Base-by-base conservation (phyloP, 2,329 filamentous ascomycete genomes). In the Microthyrium microscopicum region DNA sequence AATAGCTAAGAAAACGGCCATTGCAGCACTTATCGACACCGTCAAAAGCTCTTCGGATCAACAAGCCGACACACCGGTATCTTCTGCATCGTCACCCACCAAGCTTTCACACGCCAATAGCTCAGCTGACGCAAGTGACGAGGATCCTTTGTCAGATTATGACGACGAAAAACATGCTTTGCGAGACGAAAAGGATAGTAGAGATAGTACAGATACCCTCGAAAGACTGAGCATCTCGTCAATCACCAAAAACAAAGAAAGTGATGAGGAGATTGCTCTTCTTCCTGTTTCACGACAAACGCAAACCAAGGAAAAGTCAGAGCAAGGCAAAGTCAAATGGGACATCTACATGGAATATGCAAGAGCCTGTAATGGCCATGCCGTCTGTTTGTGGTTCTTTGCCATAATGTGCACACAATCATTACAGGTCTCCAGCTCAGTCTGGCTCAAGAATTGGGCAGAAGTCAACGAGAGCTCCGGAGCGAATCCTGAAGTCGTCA, bases 291-390 rank as follows among this genome's bases (percentile, higher is more conserved):
- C 47, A 81, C 77, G 55, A 79, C 77, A 12, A 77, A 25, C 72
- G 47, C 82, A 91, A 53, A 66, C 62, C 35, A 85, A 89, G 55
- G 84, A 93, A 52, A 75, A 75, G 42, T 65, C 70, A 3, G 80
- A 93, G 51, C 81, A 93, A 57, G 84, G 84, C 45, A 91, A 91
- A 53, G 84, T 94, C 42, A 92, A 91, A 54, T 92, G 84, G 82
- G 67, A 73, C 44, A 82, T 94, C 20, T 94, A 94, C 48, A 60
- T 64, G 11, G 82, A 91, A 55, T 93, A 93, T 47, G 85, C 85
- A 33, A 89, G 80, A 55, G 79, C 80, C 40, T 91, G 79, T 60
- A 89, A 92, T 51, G 54, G 91, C 12, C 58, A 68, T 34, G 85
- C 84, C 7, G 84, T 94, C 7, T 53, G 57, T 9, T 60, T 91